Evolutionary conservation across 2,329 filamentous ascomycete species (phyloP).

Genomic region (Cercospora sesami): DNA sequence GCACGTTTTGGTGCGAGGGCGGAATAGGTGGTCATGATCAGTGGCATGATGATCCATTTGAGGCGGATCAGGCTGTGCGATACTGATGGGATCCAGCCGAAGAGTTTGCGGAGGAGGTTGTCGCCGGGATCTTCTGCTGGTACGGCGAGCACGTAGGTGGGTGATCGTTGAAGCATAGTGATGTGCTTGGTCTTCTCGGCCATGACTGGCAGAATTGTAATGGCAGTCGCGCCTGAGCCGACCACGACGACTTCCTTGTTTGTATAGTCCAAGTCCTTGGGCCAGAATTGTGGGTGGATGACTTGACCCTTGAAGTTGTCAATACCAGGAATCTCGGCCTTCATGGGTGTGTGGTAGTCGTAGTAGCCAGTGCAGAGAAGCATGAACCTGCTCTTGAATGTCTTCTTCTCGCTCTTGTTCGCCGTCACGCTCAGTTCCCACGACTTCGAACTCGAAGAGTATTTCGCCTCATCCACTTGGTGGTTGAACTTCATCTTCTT

Average conservation of each 20-base stretch:
- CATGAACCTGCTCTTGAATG: constrained; percentile 50
- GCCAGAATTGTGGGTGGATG: constrained; percentile 77
- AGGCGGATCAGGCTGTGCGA: constrained; percentile 38
- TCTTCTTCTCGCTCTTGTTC: constrained; percentile 41
- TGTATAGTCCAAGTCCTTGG: constrained; percentile 63
- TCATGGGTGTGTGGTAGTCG: constrained; percentile 65
- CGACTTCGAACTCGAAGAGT: constrained; percentile 51
- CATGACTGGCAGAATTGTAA: constrained; percentile 73
- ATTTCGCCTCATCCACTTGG: constrained; percentile 45
- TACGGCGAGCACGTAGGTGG: constrained; percentile 55
- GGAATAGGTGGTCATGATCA: constrained; percentile 39
- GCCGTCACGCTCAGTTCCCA: constrained; percentile 47
- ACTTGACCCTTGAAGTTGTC: constrained; percentile 63
- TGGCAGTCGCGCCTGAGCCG: constrained; percentile 75
- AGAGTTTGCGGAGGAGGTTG: constrained; percentile 28
- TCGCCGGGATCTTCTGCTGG: constrained; percentile 35
- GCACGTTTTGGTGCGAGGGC: constrained; percentile 37
- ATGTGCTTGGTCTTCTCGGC: constrained; percentile 64
- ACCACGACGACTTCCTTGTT: constrained; percentile 70
- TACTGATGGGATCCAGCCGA: constrained; percentile 29
- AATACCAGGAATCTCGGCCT: constrained; percentile 65
- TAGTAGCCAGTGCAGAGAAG: constrained; percentile 71
- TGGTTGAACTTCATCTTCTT: constrained; percentile 49
- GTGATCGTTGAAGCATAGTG: constrained; percentile 80
- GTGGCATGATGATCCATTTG: constrained; percentile 40